Percentiles rank a stretch among this genome's conserved stretches.
These are phyloP conservation scores for Pelagomonas calceolata DNA, from an alignment of 108 stramenopile species.

Conservation along the genomic window DNA sequence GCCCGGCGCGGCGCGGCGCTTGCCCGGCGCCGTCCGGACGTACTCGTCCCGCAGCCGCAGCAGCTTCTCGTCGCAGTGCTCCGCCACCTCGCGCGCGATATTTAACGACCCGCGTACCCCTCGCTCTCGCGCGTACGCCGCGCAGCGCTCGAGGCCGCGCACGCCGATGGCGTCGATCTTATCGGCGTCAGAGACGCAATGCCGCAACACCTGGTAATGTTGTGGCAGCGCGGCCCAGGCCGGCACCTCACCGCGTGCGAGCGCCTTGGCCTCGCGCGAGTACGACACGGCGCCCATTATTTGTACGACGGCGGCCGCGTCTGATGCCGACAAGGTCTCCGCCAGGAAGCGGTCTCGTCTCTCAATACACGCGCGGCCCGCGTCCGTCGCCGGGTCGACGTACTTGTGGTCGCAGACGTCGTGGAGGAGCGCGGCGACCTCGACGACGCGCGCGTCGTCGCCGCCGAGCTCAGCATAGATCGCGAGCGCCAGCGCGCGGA, in stretches of 20 bases:
- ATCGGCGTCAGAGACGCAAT: constrained; percentile 8
- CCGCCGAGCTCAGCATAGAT: too few species aligned
- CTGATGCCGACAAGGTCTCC: not conserved
- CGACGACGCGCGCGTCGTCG: too few species aligned
- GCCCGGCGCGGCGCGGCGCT: not conserved
- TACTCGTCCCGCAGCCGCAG: not conserved
- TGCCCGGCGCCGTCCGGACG: constrained; percentile 6
- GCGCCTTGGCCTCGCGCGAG: constrained; percentile 2
- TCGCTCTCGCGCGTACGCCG: too few species aligned
- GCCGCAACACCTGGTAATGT: not conserved
- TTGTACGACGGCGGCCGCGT: not conserved
- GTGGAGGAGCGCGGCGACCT: constrained; percentile 11
- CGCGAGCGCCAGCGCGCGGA: too few species aligned
- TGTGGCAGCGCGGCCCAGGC: not conserved
- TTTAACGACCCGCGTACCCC: too few species aligned
- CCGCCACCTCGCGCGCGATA: not conserved
- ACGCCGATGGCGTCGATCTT: constrained; percentile 11
- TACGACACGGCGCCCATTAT: not conserved
- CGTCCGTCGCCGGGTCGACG: not conserved
- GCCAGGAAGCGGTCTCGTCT: not conserved
- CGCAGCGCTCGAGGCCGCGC: constrained; percentile 1
- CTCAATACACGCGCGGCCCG: not conserved
- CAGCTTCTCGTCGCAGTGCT: constrained; percentile 14
- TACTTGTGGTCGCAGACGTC: constrained; percentile 18
- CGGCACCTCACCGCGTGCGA: too few species aligned